Evolutionary conservation across 1,284 basidiomycete genomes (phyloP), one percentile per base, ranked within the genome.

Genomic region (Marasmius fiardii): DNA sequence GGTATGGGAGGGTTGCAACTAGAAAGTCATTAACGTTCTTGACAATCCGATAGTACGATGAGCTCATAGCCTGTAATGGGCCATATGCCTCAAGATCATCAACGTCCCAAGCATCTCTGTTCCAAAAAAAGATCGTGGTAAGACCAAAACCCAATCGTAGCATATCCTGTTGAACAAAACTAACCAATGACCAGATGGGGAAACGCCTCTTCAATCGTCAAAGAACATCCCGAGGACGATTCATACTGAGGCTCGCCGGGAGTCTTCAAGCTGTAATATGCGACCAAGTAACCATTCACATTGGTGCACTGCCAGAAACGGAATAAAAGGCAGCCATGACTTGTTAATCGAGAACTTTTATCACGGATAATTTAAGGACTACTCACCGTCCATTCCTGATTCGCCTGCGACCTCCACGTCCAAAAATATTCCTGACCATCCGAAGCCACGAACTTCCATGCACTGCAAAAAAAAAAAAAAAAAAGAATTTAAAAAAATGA

Each of bases 11-110:
- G n/a, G n/a, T n/a, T n/a, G n/a, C n/a, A n/a, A n/a, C n/a, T n/a
- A n/a, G n/a, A n/a, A n/a, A n/a, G n/a, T n/a, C n/a, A n/a, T n/a
- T n/a, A n/a, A n/a, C n/a, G n/a, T n/a, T n/a, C n/a, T n/a, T n/a
- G n/a, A n/a, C n/a, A n/a, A n/a, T n/a, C n/a, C n/a, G n/a, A n/a
- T n/a, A n/a, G n/a, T n/a, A n/a, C n/a, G n/a, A n/a, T n/a, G n/a
- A n/a, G n/a, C n/a, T 74, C 64, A 83, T 54, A 81, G 60, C 43
- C 77, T 70, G 60, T 83, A 70, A 51, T 73, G 70, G n/a, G 68
- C 75, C 43, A 87, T 85, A 61, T 85, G 81, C n/a, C 84, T 75
- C 82, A 87, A 83, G 60, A 87, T 80, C 65, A 78, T 76, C 45
- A 85, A 65, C 0, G 83, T 79, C 2, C 81, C 81, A 11, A 87